A percentile compares a stretch with the other conserved stretches of the same genome.
phyloP scores from a whole-genome alignment of 352 stramenopile genomes.

The Pythium rhizo-oryzae region DNA sequence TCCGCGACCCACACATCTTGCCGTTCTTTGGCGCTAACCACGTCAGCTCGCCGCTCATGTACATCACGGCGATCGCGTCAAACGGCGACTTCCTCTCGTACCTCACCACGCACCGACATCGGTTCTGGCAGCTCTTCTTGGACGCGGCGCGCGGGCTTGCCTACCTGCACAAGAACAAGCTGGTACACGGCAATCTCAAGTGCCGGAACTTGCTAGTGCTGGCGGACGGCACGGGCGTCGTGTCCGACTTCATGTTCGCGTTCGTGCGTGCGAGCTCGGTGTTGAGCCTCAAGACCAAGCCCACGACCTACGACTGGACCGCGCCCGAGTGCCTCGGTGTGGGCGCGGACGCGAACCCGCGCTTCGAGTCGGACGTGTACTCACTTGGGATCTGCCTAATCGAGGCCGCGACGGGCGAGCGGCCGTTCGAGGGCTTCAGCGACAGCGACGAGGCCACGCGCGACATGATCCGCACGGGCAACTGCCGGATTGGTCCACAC shows the following conservation, averaged over 20 bases:
- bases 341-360: constrained; percentile 12
- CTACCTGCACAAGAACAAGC: constrained; percentile 35
- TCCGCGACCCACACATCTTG: constrained; percentile 25
- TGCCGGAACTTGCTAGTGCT: constrained; percentile 42
- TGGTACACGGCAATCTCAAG: constrained; percentile 44
- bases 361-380: constrained; percentile 40
- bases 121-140: constrained; percentile 26
- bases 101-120: constrained; percentile 1
- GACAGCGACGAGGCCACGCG: not conserved
- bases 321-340: constrained; percentile 21
- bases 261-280: constrained; percentile 32
- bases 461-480: no score
- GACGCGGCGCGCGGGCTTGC: constrained; percentile 24
- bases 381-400: constrained; percentile 38
- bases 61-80: constrained; percentile 3
- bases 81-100: constrained; percentile 18
- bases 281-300: constrained; percentile 23
- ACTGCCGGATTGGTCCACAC: constrained; percentile 6
- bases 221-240: constrained; percentile 27
- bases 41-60: constrained; percentile 8
- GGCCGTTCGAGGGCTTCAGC: no score
- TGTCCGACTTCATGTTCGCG: constrained; percentile 39
- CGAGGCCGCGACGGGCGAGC: constrained; percentile 25
- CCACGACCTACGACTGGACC: constrained; percentile 7
- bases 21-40: constrained; percentile 26